Evolutionary conservation across 495 filamentous ascomycete species (phyloP).

Genomic region (Aspergillus asperescens): DNA sequence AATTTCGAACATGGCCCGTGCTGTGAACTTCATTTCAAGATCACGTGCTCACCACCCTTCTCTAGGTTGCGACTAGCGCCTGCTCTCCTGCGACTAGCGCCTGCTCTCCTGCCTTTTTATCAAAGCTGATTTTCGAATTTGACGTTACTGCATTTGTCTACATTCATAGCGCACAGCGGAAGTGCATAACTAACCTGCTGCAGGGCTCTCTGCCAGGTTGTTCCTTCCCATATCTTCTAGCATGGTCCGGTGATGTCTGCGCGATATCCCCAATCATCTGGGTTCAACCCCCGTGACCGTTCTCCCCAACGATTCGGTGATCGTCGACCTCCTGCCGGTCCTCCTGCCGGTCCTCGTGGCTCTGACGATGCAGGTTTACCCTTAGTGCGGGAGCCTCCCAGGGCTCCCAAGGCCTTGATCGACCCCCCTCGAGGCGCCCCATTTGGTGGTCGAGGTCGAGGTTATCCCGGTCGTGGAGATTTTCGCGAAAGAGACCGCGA

Average conservation of each 20-base stretch:
- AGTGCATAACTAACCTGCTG: slow-evolving; percentile 16
- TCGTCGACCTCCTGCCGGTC: slow-evolving; percentile 37
- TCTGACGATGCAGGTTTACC: slow-evolving; percentile 35
- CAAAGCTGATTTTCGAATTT: neutral
- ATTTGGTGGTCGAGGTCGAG: slow-evolving; percentile 43
- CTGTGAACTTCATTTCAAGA: slow-evolving; percentile 15
- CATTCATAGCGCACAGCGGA: neutral
- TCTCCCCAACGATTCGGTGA: slow-evolving; percentile 44
- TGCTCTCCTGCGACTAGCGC: neutral
- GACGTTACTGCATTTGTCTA: neutral
- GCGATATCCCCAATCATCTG: slow-evolving; percentile 43
- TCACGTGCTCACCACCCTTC: slow-evolving; percentile 24
- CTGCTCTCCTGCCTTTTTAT: neutral
- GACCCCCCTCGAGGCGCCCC: slow-evolving; percentile 55
- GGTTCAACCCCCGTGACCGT: slow-evolving; percentile 47
- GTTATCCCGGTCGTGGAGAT: slow-evolving; percentile 50
- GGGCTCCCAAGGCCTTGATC: slow-evolving; percentile 64
- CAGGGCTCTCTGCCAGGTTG: slow-evolving; percentile 21
- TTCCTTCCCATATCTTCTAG: slow-evolving; percentile 24
- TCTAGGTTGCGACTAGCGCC: neutral
- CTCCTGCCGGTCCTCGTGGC: slow-evolving; percentile 36
- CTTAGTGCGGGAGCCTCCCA: slow-evolving; percentile 54
- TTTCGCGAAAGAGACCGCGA: slow-evolving; percentile 59
- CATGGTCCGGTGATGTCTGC: slow-evolving; percentile 48
- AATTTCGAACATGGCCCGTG: slow-evolving; percentile 21